phyloP scores from a whole-genome alignment of 805 yeast species.

The Cyberlindnera euphorbiae region DNA sequence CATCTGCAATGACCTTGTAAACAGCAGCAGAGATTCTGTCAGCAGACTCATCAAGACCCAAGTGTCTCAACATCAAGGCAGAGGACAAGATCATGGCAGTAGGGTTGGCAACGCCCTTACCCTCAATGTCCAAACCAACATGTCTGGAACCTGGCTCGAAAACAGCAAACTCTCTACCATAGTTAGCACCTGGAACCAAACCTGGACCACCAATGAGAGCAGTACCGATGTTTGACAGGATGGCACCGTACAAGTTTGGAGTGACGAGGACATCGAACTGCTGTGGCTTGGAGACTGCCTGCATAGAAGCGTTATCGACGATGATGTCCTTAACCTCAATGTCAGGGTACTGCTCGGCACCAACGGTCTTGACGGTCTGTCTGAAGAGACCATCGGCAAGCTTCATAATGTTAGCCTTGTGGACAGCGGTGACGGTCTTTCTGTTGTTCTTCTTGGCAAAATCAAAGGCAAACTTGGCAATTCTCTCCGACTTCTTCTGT shows the following conservation, averaged over 20 bases:
- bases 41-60: conserved; percentile 82
- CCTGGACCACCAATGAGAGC: conserved; percentile 98
- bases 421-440: conserved; percentile 91
- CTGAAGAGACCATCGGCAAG: conserved; percentile 97
- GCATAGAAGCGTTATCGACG: conserved; percentile 99
- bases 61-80: conserved; percentile 88
- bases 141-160: conserved; percentile 99
- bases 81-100: conserved; percentile 95
- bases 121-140: conserved; percentile 95
- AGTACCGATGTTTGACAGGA: conserved; percentile 96
- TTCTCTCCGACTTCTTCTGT: conserved; percentile 90
- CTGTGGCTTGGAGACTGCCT: conserved; percentile 96
- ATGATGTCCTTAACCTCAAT: conserved; percentile 85
- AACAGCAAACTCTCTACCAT: conserved; percentile 95
- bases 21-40: conserved; percentile 87
- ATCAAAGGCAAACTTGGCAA: conserved; percentile 95
- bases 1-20: conserved; percentile 84
- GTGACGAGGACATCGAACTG: conserved; percentile 97
- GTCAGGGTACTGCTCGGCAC: conserved; percentile 79
- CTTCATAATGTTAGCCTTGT: conserved; percentile 99
- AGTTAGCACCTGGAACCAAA: conserved; percentile 96
- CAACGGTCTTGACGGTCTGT: conserved; percentile 84
- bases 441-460: conserved; percentile 91
- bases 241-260: conserved; percentile 97
- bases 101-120: conserved; percentile 94